Evolutionary conservation across 2,329 filamentous ascomycete genomes (phyloP).

Genomic region (Xylaria sp.): DNA sequence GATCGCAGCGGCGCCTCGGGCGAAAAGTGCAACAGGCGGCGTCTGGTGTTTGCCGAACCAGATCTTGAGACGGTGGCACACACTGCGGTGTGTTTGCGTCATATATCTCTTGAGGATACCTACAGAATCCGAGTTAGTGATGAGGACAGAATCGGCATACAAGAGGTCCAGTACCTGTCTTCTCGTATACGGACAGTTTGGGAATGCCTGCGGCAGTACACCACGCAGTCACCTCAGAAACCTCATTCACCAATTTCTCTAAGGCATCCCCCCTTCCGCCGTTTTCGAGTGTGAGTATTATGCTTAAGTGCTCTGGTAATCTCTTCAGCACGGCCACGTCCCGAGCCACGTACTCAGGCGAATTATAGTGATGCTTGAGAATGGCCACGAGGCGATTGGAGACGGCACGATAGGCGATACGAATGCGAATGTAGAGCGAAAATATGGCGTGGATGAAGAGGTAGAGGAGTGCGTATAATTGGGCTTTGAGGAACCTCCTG

Average conservation of each 20-base stretch:
- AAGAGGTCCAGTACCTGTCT: constrained; percentile 72
- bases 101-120: constrained; percentile 91
- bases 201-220: constrained; percentile 89
- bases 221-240: constrained; percentile 92
- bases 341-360: constrained; percentile 88
- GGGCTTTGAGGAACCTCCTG: constrained; percentile 68
- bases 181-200: constrained; percentile 90
- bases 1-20: constrained; percentile 56
- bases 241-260: constrained; percentile 87
- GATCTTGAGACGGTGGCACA: constrained; percentile 80
- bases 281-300: constrained; percentile 80
- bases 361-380: constrained; percentile 94
- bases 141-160: constrained; percentile 15
- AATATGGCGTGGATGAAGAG: constrained; percentile 81
- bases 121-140: constrained; percentile 50
- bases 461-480: constrained; percentile 75
- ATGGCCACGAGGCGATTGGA: constrained; percentile 82
- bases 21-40: constrained; percentile 71
- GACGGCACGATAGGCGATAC: constrained; percentile 82
- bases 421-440: constrained; percentile 85
- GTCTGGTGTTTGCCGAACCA: constrained; percentile 83
- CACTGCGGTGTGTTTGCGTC: constrained; percentile 81
- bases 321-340: constrained; percentile 81
- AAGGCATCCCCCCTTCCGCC: constrained; percentile 77
- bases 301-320: constrained; percentile 86